These are phyloP conservation scores for Thinopyrum elongatum DNA, from an alignment of 176 grass and related monocot species.

Conservation along the genomic window DNA sequence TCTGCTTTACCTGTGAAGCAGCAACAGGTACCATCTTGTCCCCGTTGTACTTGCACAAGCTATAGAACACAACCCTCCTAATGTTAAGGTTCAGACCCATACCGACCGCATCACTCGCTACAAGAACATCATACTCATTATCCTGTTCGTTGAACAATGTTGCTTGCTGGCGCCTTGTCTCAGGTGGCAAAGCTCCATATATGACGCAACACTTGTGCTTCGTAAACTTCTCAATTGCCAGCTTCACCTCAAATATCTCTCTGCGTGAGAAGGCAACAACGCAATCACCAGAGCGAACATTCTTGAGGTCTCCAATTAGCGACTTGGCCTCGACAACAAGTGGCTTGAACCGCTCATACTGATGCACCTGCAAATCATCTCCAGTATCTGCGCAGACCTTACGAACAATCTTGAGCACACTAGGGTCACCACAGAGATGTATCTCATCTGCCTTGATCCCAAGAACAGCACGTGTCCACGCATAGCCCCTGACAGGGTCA, in stretches of 20 bases:
- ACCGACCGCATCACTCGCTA: constrained; percentile 88
- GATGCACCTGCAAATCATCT: constrained; percentile 72
- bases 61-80: constrained; percentile 84
- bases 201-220: constrained; percentile 97
- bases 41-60: constrained; percentile 72
- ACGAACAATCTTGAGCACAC: constrained; percentile 70
- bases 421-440: constrained; percentile 93
- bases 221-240: constrained; percentile 90
- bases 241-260: constrained; percentile 92
- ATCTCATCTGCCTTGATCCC: constrained; percentile 96
- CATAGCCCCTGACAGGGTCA: constrained; percentile 69
- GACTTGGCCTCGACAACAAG: constrained; percentile 89
- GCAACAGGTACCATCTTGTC: constrained; percentile 77
- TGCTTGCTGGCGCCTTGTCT: constrained; percentile 84
- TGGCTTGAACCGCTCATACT: constrained; percentile 88
- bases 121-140: constrained; percentile 85
- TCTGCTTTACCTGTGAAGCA: constrained; percentile 94
- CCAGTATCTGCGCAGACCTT: constrained; percentile 71
- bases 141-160: constrained; percentile 82
- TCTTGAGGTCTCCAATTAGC: constrained; percentile 67
- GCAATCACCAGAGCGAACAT: constrained; percentile 78
- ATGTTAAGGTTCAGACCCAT: constrained; percentile 99
- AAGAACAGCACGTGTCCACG: constrained; percentile 84
- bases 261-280: constrained; percentile 83
- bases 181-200: constrained; percentile 86